Evolutionary conservation across 768 basidiomycete species (phyloP), one percentile per base, ranked within the genome.

Genomic region (Gloeostereum incarnatum): DNA sequence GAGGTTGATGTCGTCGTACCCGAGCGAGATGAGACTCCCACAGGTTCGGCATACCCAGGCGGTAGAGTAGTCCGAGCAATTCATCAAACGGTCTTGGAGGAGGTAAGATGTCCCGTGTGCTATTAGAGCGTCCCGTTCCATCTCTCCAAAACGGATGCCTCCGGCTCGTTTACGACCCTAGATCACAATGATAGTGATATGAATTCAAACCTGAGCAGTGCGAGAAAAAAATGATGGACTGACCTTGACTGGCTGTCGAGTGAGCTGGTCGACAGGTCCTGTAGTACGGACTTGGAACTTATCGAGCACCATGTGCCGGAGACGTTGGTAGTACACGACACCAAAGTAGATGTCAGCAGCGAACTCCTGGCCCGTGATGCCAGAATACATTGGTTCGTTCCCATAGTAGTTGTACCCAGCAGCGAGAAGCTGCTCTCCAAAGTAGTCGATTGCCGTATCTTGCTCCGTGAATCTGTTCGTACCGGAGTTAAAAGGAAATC

Each of bases 271-370:
- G 23, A 98, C 89, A 10, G 94, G 93, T 4, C 96, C 96, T 14
- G 92, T 97, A 18, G 96, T 99, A 48, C 96, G 81, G 18, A 99
- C 96, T 66, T 99, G 96, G 71, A 94, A 99, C 63, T 99, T 99
- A 68, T 99, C 96, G 46, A 94, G 71, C 41, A 99, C 96, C 96
- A 99, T 98, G 71, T 99, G 96, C 48, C 96, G 82, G 41, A 99
- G 70, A 38, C 96, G 84, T 56, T 99, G 96, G 60, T 99, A 99
- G 65, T 98, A 99, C 40, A 99, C 94, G 26, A 97, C 83, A 14
- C 96, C 96, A 46, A 98, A 75, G 61, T 98, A 99, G 53, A 99
- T 99, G 58, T 99, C 96, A 5, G 96, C 96, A 29, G 87, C 82
- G 59, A 99, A 99, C 62, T 99, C 96, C 60, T 98, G 77, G 11